These are phyloP conservation scores for Ampelomyces quisqualis DNA, from an alignment of 2,329 filamentous ascomycete species.

Conservation along the genomic window DNA sequence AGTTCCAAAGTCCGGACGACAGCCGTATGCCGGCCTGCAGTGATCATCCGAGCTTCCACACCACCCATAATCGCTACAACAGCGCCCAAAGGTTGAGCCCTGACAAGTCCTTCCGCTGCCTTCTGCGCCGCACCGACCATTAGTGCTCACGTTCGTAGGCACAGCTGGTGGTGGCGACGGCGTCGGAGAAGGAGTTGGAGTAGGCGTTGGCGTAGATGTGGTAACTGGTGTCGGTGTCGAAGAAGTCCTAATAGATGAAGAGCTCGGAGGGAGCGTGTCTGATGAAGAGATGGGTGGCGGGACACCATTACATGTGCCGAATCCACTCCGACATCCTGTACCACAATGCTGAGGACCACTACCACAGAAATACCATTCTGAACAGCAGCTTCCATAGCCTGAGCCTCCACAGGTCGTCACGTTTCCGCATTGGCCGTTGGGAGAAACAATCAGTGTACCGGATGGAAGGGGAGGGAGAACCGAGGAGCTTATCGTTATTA, in stretches of 20 bases:
- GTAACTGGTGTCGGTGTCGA: not conserved
- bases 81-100: slow-evolving; percentile 26
- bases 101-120: slow-evolving; percentile 24
- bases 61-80: slow-evolving; percentile 32
- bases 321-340: slow-evolving; percentile 26
- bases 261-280: slow-evolving; percentile 4
- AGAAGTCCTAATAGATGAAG: slow-evolving; percentile 5
- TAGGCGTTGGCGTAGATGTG: slow-evolving; percentile 6
- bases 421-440: slow-evolving; percentile 34
- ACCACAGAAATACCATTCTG: slow-evolving; percentile 31
- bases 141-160: slow-evolving; percentile 29
- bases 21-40: slow-evolving; percentile 22
- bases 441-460: slow-evolving; percentile 24
- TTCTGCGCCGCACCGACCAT: slow-evolving; percentile 29
- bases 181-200: slow-evolving; percentile 13
- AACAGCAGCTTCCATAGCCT: slow-evolving; percentile 28
- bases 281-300: slow-evolving; percentile 9
- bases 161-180: slow-evolving; percentile 12
- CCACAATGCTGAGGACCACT: slow-evolving; percentile 27
- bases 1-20: slow-evolving; percentile 23
- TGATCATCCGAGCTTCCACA: slow-evolving; percentile 26
- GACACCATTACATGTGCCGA: slow-evolving; percentile 26
- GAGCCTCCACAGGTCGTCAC: slow-evolving; percentile 32
- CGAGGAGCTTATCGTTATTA: slow-evolving; percentile 12
- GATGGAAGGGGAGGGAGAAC: slow-evolving; percentile 26